Conservation (phyloP, 495 filamentous ascomycete genomes). For the Lasiosphaeria miniovina region DNA sequence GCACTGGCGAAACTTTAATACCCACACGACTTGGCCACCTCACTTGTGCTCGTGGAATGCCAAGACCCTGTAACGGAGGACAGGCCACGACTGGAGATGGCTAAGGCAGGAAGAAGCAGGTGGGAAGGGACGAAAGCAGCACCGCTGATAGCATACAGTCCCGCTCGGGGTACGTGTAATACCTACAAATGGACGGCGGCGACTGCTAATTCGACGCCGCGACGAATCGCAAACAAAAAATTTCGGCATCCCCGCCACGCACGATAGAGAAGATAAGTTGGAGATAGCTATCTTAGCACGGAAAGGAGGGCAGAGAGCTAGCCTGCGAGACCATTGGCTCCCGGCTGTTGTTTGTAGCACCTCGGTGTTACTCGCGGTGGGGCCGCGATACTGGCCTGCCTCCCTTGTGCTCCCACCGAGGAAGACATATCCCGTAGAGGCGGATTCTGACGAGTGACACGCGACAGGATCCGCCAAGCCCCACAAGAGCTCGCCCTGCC, state of each 20-base stretch:
- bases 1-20: slow-evolving; percentile 1
- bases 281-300: neutral
- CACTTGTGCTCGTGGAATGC: too few species aligned
- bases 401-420: neutral
- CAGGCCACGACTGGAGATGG: too few species aligned
- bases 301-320: neutral
- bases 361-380: slow-evolving; percentile 18
- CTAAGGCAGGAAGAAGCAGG: too few species aligned
- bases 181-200: neutral
- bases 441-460: slow-evolving; percentile 1
- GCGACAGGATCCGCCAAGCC: neutral
- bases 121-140: too few species aligned
- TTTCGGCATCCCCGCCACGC: slow-evolving; percentile 5
- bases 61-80: too few species aligned
- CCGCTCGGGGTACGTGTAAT: too few species aligned
- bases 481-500: too few species aligned
- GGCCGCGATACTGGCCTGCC: neutral
- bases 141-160: too few species aligned
- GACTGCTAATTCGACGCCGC: neutral
- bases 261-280: neutral
- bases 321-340: neutral
- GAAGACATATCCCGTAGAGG: neutral
- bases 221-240: neutral
- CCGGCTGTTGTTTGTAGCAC: neutral
- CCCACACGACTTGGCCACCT: neutral